phyloP scores from a whole-genome alignment of 140 eudicot genomes.

The Ambrosia hybrid region DNA sequence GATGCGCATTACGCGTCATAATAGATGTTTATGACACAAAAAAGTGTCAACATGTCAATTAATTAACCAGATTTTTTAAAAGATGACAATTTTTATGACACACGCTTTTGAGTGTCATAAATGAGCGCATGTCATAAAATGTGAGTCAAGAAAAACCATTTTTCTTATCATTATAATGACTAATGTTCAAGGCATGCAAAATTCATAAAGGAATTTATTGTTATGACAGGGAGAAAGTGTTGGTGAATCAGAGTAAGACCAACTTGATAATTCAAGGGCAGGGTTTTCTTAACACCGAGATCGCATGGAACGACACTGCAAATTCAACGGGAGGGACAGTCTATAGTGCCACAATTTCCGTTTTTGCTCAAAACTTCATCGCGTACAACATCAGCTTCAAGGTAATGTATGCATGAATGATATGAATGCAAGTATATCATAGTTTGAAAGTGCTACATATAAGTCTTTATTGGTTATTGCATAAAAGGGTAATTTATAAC shows the following conservation, averaged over 20 bases:
- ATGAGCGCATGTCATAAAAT: no score
- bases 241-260: slow-evolving; percentile 51
- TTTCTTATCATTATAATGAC: neutral
- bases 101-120: no score
- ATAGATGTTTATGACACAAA: no score
- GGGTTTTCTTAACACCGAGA: slow-evolving; percentile 74
- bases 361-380: slow-evolving; percentile 58
- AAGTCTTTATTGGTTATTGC: neutral
- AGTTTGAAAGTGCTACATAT: neutral
- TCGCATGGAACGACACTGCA: slow-evolving; percentile 88
- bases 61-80: no score
- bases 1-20: no score
- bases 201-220: neutral
- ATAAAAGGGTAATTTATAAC: neutral
- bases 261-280: slow-evolving; percentile 77
- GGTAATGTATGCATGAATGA: slow-evolving; percentile 37
- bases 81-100: no score
- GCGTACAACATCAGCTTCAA: slow-evolving; percentile 85
- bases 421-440: slow-evolving; percentile 4
- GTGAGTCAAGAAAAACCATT: no score
- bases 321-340: slow-evolving; percentile 84
- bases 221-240: slow-evolving; percentile 73
- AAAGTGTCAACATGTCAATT: no score
- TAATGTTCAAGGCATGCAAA: neutral
- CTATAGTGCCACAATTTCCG: slow-evolving; percentile 56